A percentile compares a stretch with the other conserved stretches of the same genome.
Conservation (phyloP, 371 early-diverging fungal species). For the Mortierella sp. region DNA sequence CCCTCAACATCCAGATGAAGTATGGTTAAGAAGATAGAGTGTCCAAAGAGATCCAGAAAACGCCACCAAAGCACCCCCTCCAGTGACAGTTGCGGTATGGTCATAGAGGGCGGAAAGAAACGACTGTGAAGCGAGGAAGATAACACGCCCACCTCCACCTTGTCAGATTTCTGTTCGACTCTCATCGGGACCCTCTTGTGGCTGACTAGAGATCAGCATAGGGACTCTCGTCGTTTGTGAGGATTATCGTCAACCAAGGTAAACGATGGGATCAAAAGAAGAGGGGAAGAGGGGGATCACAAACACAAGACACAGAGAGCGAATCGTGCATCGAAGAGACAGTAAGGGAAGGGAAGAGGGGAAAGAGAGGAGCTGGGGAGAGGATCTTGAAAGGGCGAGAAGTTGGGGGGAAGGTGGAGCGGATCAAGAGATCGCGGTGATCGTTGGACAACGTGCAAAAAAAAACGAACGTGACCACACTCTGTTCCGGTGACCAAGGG, state of each 20-base stretch:
- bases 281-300: neutral
- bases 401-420: neutral
- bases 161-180: constrained; percentile 56
- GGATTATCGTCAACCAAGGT: constrained; percentile 44
- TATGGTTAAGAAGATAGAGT: neutral
- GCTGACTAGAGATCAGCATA: neutral
- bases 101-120: neutral
- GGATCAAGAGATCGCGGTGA: neutral
- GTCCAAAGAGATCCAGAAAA: neutral
- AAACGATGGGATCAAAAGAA: no score
- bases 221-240: constrained; percentile 45
- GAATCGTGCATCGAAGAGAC: no score
- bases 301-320: no score
- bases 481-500: no score
- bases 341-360: no score
- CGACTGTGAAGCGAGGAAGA: neutral
- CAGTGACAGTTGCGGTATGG: neutral
- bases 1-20: neutral
- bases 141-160: constrained; percentile 15
- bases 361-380: no score
- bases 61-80: no score
- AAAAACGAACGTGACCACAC: no score
- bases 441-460: no score
- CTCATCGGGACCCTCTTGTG: constrained; percentile 20
- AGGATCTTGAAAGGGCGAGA: neutral